Conservation (phyloP, 192 early-diverging fungal species). For the Coemansia sp. region DNA sequence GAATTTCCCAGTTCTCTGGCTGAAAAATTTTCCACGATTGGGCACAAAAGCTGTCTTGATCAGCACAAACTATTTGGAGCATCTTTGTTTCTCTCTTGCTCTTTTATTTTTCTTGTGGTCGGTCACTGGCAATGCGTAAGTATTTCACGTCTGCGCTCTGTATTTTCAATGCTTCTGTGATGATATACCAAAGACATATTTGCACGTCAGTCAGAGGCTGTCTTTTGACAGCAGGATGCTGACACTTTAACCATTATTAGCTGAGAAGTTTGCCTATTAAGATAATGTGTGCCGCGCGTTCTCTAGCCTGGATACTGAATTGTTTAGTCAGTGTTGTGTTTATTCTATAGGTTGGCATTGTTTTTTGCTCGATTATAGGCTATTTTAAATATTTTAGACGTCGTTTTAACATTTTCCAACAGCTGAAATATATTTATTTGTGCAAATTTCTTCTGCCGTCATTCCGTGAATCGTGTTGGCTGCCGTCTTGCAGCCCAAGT, state of each 20-base stretch:
- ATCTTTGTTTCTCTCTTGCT: background rate
- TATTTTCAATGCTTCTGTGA: constrained; percentile 18
- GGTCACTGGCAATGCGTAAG: constrained; percentile 2
- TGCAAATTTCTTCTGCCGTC: too few species aligned
- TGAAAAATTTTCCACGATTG: constrained; percentile 3
- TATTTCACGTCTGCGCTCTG: background rate
- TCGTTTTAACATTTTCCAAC: background rate
- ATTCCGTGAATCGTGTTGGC: too few species aligned
- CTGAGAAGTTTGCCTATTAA: constrained; percentile 20
- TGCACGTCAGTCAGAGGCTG: constrained; percentile 53
- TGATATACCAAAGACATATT: constrained; percentile 37
- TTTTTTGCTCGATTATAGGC: background rate
- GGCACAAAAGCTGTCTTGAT: background rate
- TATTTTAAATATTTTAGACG: background rate
- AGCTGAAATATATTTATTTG: too few species aligned
- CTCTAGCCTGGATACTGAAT: background rate
- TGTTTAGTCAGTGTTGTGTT: background rate
- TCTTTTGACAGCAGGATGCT: constrained; percentile 14
- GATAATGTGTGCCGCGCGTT: background rate
- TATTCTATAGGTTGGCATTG: background rate
- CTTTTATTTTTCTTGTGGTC: background rate
- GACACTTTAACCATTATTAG: constrained; percentile 17
- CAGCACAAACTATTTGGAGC: background rate
- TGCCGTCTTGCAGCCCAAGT: too few species aligned
- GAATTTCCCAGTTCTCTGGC: background rate